phyloP scores from a whole-genome alignment of 2,329 filamentous ascomycete genomes.

The Knoxdaviesia proteae region DNA sequence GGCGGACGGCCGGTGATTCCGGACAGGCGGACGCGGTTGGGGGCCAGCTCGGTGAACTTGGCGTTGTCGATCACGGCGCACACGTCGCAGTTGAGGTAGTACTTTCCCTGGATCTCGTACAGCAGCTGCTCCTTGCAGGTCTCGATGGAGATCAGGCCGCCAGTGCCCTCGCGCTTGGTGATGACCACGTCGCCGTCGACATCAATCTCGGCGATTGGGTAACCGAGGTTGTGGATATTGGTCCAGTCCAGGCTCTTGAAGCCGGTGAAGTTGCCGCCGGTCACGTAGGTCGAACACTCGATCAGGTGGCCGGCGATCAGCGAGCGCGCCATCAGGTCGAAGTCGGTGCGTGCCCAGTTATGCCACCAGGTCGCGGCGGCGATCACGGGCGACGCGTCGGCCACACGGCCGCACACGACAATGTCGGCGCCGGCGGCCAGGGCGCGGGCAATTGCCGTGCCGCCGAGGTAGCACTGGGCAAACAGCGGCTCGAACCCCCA shows the following conservation, averaged over 20 bases:
- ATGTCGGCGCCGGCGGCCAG: constrained; percentile 22
- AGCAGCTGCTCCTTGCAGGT: constrained; percentile 18
- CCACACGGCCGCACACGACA: constrained; percentile 25
- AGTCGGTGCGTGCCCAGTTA: constrained; percentile 24
- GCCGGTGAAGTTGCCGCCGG: constrained; percentile 32
- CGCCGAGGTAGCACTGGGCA: constrained; percentile 25
- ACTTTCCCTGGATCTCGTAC: constrained; percentile 23
- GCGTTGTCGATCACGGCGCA: constrained; percentile 17
- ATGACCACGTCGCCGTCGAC: constrained; percentile 13
- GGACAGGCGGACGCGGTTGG: constrained; percentile 7
- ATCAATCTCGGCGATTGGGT: constrained; percentile 18
- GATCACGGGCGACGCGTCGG: constrained; percentile 30
- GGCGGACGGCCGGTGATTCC: constrained; percentile 11
- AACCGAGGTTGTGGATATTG: constrained; percentile 7
- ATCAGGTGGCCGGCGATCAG: constrained; percentile 31
- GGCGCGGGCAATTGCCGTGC: constrained; percentile 22
- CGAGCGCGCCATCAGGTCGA: constrained; percentile 26
- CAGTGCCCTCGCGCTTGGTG: constrained; percentile 13
- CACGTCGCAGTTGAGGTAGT: constrained; percentile 22
- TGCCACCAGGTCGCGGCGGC: constrained; percentile 36
- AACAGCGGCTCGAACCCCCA: constrained; percentile 11
- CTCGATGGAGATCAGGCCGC: constrained; percentile 16
- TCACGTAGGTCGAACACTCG: constrained; percentile 31
- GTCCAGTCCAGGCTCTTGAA: constrained; percentile 15
- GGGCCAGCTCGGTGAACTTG: constrained; percentile 20